Base-by-base conservation (phyloP, 345 rosid species). In the Euphorbia tirucalli region DNA sequence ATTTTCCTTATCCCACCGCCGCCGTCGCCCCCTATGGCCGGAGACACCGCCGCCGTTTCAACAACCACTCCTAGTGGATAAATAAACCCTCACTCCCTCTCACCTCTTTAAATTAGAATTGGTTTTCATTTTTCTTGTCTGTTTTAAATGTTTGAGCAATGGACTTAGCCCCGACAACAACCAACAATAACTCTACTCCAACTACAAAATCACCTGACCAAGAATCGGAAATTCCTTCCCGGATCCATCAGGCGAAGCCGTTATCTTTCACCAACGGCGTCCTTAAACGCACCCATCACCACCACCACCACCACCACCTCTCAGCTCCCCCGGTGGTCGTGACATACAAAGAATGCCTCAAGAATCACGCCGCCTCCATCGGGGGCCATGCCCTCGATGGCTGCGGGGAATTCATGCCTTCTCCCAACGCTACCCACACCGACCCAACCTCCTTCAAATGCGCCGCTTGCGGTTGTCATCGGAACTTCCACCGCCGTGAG, bases 401-500 rank as follows among this genome's bases (percentile, higher is more conserved):
- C 2, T 77, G 80, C 22, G 80, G 80, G 31, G 80, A 77, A 44
- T 77, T 77, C 65, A 71, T 77, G 75, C 72, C 80, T 9, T 77
- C 80, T 3, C 76, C 80, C 9, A 60, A 66, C 19, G 63, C 80
- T 35, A 66, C 60, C 28, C 73, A 50, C 57, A 59, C 64, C 0
- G 69, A 77, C 63, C 80, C 80, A 14, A 54, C 76, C 19, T 77
- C 80, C 19, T 61, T 77, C 43, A 77, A 52, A 31, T 77, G 80
- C 57, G 80, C 76, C 5, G 80, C 80, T 7, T 77, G 80, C 5
- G 80, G 76, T 32, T 77, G 80, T 69, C 80, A 77, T 63, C 76
- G 80, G 56, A 77, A 77, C 18, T 77, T 77, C 68, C 80, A 77
- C 73, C 80, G 80, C 69, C 80, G 80, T 0, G 80, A 77, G 5